Percentiles rank a stretch among this genome's conserved stretches.
Evolutionary conservation across 176 grass and related monocot species (phyloP).

Genomic region (Coix lacrymajobi): DNA sequence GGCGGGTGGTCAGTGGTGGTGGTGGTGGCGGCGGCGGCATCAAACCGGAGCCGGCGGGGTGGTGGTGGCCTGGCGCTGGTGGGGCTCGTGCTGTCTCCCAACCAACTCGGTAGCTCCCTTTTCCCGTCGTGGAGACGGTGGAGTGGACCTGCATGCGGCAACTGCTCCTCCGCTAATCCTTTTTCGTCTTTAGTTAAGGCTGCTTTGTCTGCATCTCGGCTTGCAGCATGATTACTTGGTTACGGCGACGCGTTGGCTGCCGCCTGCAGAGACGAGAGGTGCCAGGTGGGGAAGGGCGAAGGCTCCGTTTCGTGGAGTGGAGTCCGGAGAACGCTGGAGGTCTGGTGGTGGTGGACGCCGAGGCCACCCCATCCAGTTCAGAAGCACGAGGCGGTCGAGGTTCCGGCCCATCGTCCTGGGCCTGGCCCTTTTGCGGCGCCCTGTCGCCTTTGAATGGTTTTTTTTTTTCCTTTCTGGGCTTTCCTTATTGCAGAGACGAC

Average conservation of each 20-base stretch:
- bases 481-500: neutral
- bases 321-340: neutral
- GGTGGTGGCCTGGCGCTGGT: too few species aligned
- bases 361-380: neutral
- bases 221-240: constrained; percentile 9
- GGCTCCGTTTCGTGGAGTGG: too few species aligned
- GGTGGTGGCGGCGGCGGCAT: neutral
- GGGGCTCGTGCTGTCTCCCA: constrained; percentile 31
- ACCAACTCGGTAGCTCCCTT: neutral
- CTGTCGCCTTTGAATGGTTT: neutral
- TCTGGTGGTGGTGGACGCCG: neutral
- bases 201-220: constrained; percentile 14
- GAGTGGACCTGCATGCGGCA: constrained; percentile 17
- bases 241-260: too few species aligned
- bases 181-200: constrained; percentile 25
- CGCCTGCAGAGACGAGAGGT: too few species aligned
- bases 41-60: neutral
- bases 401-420: neutral
- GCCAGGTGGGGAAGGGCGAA: too few species aligned
- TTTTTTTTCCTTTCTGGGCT: neutral
- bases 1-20: neutral
- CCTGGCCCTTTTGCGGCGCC: neutral
- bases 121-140: constrained; percentile 10
- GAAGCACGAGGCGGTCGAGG: neutral
- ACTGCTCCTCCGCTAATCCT: neutral